phyloP scores from a whole-genome alignment of 1,284 basidiomycete genomes.

The Malassezia nana region DNA sequence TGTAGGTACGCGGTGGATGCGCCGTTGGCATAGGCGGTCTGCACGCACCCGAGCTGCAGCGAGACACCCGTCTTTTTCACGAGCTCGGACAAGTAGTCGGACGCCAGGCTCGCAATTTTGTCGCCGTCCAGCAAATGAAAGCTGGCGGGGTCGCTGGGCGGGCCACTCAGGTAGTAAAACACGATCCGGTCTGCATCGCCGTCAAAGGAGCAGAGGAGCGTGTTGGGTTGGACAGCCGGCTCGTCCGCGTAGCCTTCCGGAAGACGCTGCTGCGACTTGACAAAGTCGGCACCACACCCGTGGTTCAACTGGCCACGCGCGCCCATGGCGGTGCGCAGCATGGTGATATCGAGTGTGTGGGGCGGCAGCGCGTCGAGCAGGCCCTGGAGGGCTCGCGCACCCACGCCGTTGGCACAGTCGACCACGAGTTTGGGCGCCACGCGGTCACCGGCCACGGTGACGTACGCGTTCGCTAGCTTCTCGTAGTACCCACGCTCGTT shows the following conservation, averaged over 20 bases:
- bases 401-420: constrained; percentile 97
- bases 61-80: constrained; percentile 53
- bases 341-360: constrained; percentile 26
- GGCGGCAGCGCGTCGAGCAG: constrained; percentile 20
- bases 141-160: constrained; percentile 56
- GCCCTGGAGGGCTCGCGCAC: constrained; percentile 54
- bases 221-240: constrained; percentile 50
- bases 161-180: constrained; percentile 63
- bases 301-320: constrained; percentile 67
- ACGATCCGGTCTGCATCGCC: constrained; percentile 96
- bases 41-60: constrained; percentile 59
- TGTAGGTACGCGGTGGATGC: constrained; percentile 70
- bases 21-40: constrained; percentile 98
- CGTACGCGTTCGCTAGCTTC: constrained; percentile 77
- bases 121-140: constrained; percentile 96
- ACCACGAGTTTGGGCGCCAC: constrained; percentile 58
- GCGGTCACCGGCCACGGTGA: constrained; percentile 60
- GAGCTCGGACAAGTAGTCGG: constrained; percentile 82
- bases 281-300: constrained; percentile 87
- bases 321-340: constrained; percentile 49
- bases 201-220: constrained; percentile 83
- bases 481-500: constrained; percentile 74
- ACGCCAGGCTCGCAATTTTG: constrained; percentile 90
- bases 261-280: constrained; percentile 62
- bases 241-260: constrained; percentile 40